Conservation (phyloP, 768 basidiomycete genomes). For the Goffeauzyma gilvescens region DNA sequence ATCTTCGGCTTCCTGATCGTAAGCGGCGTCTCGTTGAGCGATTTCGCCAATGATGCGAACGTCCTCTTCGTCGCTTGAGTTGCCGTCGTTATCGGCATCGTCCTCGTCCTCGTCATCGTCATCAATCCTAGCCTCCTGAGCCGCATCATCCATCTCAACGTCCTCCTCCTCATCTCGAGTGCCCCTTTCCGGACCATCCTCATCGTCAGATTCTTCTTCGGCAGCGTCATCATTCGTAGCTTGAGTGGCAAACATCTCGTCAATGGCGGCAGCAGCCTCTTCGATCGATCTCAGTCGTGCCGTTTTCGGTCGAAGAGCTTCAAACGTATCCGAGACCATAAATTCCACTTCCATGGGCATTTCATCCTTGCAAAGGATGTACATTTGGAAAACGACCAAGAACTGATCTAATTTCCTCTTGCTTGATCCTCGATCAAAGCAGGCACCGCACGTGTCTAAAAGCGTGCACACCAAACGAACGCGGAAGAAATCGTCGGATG, state of each 20-base stretch:
- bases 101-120: conserved; percentile 41
- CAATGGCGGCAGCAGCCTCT: conserved; percentile 70
- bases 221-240: conserved; percentile 42
- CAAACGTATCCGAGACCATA: conserved; percentile 83
- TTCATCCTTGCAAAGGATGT: conserved; percentile 67
- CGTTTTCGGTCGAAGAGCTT: conserved; percentile 76
- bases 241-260: conserved; percentile 61
- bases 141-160: conserved; percentile 12
- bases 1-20: conserved; percentile 70
- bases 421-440: conserved; percentile 84
- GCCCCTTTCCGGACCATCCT: conserved; percentile 10
- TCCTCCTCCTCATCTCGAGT: conserved; percentile 17
- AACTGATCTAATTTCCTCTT: conserved; percentile 86
- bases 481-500: conserved; percentile 92
- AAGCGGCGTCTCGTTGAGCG: conserved; percentile 58
- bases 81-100: conserved; percentile 35
- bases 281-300: conserved; percentile 52
- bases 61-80: conserved; percentile 51
- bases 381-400: conserved; percentile 83
- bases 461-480: conserved; percentile 76
- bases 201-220: conserved; percentile 43
- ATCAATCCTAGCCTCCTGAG: conserved; percentile 25
- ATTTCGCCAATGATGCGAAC: conserved; percentile 42
- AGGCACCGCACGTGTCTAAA: conserved; percentile 89
- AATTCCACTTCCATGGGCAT: conserved; percentile 98